These are phyloP conservation scores for Styphnolobium japonicum DNA, from an alignment of 306 rosid genomes.

Conservation along the genomic window DNA sequence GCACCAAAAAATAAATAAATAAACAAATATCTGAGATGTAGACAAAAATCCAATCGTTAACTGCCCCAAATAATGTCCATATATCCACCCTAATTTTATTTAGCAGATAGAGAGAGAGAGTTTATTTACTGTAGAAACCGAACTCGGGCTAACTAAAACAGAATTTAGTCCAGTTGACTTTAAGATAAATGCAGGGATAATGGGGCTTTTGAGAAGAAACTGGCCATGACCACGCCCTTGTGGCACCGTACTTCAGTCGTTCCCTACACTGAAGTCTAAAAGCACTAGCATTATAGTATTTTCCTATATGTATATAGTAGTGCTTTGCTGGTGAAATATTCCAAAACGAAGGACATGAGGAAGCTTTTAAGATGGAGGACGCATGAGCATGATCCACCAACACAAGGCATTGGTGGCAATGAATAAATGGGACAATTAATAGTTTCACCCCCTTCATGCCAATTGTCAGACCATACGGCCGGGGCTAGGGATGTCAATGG, in stretches of 20 bases:
- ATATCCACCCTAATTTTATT: background rate
- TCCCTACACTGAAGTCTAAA: background rate
- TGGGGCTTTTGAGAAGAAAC: background rate
- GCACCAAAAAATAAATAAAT: no score
- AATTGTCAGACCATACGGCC: slow-evolving; percentile 4
- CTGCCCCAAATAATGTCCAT: background rate
- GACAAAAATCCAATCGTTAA: background rate
- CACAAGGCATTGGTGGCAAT: background rate
- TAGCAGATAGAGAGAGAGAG: background rate
- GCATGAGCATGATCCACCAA: slow-evolving; percentile 3
- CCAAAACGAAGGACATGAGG: background rate
- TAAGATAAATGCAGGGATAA: background rate
- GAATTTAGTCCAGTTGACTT: background rate
- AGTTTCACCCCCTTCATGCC: background rate
- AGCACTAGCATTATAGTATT: background rate
- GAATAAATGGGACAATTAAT: slow-evolving; percentile 25
- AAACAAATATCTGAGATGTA: background rate
- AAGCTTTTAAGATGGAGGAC: background rate
- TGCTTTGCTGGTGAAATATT: background rate
- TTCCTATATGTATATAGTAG: background rate
- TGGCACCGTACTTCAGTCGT: background rate
- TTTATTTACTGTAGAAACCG: background rate
- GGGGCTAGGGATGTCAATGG: no score
- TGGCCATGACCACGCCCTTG: background rate
- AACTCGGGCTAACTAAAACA: background rate